Percentiles rank a stretch among this genome's conserved stretches.
These are phyloP conservation scores for Quercus bicolor DNA, from an alignment of 306 rosid species.

Conservation along the genomic window DNA sequence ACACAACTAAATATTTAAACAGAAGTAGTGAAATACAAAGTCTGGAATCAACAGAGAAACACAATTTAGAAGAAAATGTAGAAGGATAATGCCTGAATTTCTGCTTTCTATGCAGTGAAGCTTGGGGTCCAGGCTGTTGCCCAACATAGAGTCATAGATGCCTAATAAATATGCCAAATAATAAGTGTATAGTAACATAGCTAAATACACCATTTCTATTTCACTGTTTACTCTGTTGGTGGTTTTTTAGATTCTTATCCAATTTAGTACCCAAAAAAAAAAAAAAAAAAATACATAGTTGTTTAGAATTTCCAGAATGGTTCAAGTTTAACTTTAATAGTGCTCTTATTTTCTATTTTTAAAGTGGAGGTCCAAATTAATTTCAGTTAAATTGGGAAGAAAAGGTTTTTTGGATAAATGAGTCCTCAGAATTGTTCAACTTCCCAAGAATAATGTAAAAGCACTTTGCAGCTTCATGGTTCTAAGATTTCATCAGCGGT, in stretches of 20 bases:
- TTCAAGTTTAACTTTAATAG: background rate
- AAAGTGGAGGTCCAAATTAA: background rate
- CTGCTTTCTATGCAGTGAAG: background rate
- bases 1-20: background rate
- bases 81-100: background rate
- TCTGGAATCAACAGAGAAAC: background rate
- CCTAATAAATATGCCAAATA: background rate
- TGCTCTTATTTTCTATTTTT: background rate
- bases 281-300: background rate
- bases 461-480: background rate
- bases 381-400: background rate
- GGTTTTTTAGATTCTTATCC: background rate
- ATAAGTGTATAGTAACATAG: background rate
- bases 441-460: background rate
- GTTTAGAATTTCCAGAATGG: background rate
- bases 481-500: background rate
- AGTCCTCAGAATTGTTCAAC: background rate
- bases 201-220: background rate
- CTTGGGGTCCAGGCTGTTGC: background rate
- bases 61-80: background rate
- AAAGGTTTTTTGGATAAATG: background rate
- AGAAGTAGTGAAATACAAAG: background rate
- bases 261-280: background rate
- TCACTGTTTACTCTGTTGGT: background rate
- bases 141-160: background rate